Conservation (phyloP, 2,329 filamentous ascomycete genomes). For the Ceratocystis ficicola region DNA sequence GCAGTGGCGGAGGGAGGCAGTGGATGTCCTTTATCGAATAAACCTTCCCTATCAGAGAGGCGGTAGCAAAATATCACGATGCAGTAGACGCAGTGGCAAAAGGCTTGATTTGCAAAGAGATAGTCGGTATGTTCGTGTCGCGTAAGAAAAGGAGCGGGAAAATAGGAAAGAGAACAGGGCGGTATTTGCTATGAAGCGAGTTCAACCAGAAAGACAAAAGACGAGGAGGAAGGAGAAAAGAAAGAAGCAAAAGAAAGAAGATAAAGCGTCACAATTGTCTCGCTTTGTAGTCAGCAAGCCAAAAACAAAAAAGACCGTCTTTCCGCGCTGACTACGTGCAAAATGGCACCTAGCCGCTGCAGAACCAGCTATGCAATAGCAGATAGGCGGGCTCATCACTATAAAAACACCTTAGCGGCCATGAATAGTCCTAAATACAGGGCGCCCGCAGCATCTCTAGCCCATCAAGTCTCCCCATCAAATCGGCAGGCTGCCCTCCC, state of each 20-base stretch:
- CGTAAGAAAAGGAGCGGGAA: too few relatives aligned
- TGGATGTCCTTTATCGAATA: neutral
- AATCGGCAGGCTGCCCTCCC: too few relatives aligned
- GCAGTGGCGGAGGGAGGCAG: neutral
- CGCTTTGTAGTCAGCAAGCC: slow-evolving; percentile 8
- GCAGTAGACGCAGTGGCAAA: neutral
- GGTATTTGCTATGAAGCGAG: neutral
- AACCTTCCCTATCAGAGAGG: neutral
- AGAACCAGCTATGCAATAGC: neutral
- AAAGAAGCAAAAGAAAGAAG: neutral
- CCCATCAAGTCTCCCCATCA: too few relatives aligned
- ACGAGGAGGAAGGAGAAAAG: neutral
- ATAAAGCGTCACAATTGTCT: neutral
- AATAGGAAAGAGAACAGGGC: neutral
- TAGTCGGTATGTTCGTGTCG: too few relatives aligned
- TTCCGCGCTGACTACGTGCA: neutral
- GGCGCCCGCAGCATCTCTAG: too few relatives aligned
- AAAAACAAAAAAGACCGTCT: neutral
- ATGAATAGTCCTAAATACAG: too few relatives aligned
- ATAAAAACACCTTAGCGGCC: too few relatives aligned
- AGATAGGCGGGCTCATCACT: too few relatives aligned
- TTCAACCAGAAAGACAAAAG: neutral
- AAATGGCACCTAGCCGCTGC: neutral
- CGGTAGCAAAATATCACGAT: neutral
- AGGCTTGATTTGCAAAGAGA: neutral